A percentile compares a stretch with the other conserved stretches of the same genome.
These are phyloP conservation scores for Agrocybe pediades DNA, from an alignment of 768 basidiomycete species.

Conservation along the genomic window DNA sequence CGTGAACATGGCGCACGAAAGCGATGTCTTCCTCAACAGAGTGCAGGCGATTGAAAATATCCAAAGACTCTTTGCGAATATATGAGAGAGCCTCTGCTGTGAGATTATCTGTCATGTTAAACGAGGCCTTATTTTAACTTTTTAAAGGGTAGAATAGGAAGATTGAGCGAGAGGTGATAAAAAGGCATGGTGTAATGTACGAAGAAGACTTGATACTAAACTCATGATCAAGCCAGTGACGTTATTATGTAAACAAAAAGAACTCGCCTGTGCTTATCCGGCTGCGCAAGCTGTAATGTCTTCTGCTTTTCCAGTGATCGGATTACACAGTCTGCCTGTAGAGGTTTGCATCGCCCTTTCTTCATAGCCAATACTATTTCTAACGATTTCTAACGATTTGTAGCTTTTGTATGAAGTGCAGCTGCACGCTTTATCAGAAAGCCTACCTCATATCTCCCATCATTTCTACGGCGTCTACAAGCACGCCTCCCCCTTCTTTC, in stretches of 20 bases:
- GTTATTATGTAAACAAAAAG: background rate
- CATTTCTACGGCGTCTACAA: conserved; percentile 56
- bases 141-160: too few species aligned
- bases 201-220: too few species aligned
- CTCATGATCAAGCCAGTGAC: too few species aligned
- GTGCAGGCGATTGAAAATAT: conserved; percentile 85
- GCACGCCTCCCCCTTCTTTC: conserved; percentile 55
- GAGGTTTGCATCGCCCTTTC: conserved; percentile 38
- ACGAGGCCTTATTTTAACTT: too few species aligned
- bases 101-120: too few species aligned
- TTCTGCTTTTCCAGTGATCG: conserved; percentile 6
- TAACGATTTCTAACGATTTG: conserved; percentile 10
- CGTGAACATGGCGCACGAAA: conserved; percentile 63
- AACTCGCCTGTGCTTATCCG: background rate
- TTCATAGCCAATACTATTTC: background rate
- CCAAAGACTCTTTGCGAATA: conserved; percentile 68
- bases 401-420: conserved; percentile 84
- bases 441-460: conserved; percentile 61
- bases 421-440: conserved; percentile 62
- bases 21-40: conserved; percentile 78
- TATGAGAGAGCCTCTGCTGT: conserved; percentile 45
- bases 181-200: background rate
- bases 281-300: background rate
- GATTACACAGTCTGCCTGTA: conserved; percentile 38
- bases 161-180: too few species aligned